Evolutionary conservation across 345 rosid species (phyloP), one percentile per base, ranked within the genome.

Genomic region (Citrus maxima): DNA sequence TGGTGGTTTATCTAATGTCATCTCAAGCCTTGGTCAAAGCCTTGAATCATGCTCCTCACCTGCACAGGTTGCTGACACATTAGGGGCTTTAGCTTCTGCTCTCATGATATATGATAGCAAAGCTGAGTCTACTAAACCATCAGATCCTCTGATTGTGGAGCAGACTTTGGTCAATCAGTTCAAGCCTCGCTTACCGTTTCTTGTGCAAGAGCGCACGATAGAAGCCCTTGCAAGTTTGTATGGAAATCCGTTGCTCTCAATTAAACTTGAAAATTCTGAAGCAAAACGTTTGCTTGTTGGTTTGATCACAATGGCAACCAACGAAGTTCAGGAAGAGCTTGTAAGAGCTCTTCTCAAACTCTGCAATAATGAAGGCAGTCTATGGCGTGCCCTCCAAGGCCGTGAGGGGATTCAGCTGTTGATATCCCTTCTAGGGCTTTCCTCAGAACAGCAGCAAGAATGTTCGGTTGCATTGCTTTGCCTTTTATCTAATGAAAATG

Each of bases 61-160:
- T 66, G 96, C 94, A 71, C 99, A 94, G 84, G 89, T 91, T 77
- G 98, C 98, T 27, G 99, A 97, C 80, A 97, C 98, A 10, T 88
- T 97, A 61, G 99, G 99, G 79, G 99, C 99, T 70, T 86, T 97
- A 80, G 99, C 99, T 86, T 94, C 99, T n/a, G 99, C 98, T 67
- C 87, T 97, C 77, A 97, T 97, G 99, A 94, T 97, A 84, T 97
- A 97, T 84, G 98, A 97, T 78, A 86, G 91, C 83, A 89, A 86
- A 76, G 96, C 98, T 49, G 99, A 97, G 81, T 89, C 86, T 60
- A 91, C 90, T 6, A 89, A 93, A 81, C 89, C 98, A 74, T 91
- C 99, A 32, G 97, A 97, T 80, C 92, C 98, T 65, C 64, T 80
- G 79, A 85, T 58, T 24, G 77, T 92, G 78, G 99, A 97, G 87